Base-by-base conservation (phyloP, 352 stramenopile species). In the Phytophthora capsici region DNA sequence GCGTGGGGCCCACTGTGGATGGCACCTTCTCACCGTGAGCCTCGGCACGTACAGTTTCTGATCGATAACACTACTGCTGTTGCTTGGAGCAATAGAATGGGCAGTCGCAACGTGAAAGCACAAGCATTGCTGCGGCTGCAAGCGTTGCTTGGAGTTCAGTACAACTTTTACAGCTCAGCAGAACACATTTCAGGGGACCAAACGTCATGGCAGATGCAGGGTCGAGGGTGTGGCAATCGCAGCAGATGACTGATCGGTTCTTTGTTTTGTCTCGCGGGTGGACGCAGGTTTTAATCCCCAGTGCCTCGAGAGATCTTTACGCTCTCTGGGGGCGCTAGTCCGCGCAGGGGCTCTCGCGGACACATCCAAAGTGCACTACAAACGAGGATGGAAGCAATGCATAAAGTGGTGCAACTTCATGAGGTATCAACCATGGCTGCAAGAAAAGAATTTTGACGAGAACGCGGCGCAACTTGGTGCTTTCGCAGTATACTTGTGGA, bases 401-500 rank as follows among this genome's bases (percentile, higher is more conserved):
- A 26, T 20, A 16, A 17, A 25, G 1, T 63, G 44, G 55, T 63
- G 55, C 13, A 13, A 8, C 1, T 47, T 53, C 10, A 63, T 63
- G 44, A 14, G 19, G 19, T 63, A 55, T 6, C 26, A 16, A 10
- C 14, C 2, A 14, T 58, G 57, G 48, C 41, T 65, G 2, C 3
- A n/a, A 4, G 9, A n/a, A 7, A 4, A 47, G 17, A 13, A 37
- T 8, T 7, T 57, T 1, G 14, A 58, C 16, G 30, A 16, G 16
- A 66, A 66, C 28, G 32, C 40, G 4, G 20, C 44, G 9, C 55
- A 63, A 17, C 25, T 63, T 12, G 55, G 55, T 4, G 44, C 55
- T 7, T 63, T 71, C 36, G 61, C 47, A 2, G 45, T 71, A 1
- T 71, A 67, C 20, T 38, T 63, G 9, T 71, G 66, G 60, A 20